These are phyloP conservation scores for Pisolithus sp. DNA, from an alignment of 768 basidiomycete genomes.

Conservation along the genomic window DNA sequence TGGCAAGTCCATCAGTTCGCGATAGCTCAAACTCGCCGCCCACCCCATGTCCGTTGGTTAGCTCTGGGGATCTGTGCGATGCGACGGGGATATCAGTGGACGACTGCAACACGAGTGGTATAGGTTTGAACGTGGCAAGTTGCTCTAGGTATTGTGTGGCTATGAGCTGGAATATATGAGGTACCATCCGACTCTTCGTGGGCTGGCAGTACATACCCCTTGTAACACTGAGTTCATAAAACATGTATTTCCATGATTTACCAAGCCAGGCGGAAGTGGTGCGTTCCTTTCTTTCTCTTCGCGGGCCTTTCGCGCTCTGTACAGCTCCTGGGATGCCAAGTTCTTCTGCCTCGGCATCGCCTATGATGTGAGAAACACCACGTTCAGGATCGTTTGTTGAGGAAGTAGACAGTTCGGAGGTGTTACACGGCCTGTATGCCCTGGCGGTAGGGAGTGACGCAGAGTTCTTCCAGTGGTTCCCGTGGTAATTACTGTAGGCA, in stretches of 20 bases:
- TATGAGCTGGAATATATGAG: constrained; percentile 44
- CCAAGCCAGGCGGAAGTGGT: constrained; percentile 63
- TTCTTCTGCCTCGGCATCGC: constrained; percentile 50
- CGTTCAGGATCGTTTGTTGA: too few species aligned
- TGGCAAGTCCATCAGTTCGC: constrained; percentile 57
- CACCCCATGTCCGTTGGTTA: constrained; percentile 58
- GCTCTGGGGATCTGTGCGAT: constrained; percentile 54
- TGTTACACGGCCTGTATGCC: neutral
- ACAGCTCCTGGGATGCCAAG: constrained; percentile 57
- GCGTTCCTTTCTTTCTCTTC: constrained; percentile 60
- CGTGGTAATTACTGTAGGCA: too few species aligned
- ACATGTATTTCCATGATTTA: constrained; percentile 86
- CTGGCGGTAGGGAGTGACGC: too few species aligned
- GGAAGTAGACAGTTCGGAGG: neutral
- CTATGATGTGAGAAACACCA: neutral
- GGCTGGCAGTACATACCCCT: constrained; percentile 47
- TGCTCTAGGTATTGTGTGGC: constrained; percentile 57
- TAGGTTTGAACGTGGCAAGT: constrained; percentile 48
- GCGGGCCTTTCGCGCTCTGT: constrained; percentile 48
- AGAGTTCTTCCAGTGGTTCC: too few species aligned
- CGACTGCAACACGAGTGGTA: constrained; percentile 36
- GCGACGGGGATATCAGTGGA: constrained; percentile 35
- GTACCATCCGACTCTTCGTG: neutral
- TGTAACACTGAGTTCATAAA: constrained; percentile 96
- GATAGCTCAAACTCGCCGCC: constrained; percentile 46